These are phyloP conservation scores for Wickerhamomyces xylosicus DNA, from an alignment of 805 yeast genomes.

Conservation along the genomic window DNA sequence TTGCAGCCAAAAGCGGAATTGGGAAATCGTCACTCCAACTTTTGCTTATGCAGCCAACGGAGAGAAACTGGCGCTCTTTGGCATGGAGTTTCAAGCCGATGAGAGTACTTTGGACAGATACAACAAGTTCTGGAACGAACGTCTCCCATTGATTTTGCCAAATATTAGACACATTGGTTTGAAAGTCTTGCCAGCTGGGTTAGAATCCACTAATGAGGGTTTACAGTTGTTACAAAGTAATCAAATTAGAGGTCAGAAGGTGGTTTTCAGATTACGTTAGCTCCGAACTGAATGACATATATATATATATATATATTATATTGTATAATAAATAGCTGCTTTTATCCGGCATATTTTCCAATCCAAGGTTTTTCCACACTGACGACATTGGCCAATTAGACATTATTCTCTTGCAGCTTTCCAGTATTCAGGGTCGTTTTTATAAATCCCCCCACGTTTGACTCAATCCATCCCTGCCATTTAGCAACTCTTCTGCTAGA, in stretches of 20 bases:
- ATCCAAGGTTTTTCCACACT: too few species aligned
- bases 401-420: too few species aligned
- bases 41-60: conserved; percentile 30
- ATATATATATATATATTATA: too few species aligned
- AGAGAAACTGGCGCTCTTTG: conserved; percentile 23
- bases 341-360: too few species aligned
- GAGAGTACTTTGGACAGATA: conserved; percentile 17
- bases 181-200: conserved; percentile 21
- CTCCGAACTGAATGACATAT: too few species aligned
- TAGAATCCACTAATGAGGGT: conserved; percentile 26
- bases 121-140: conserved; percentile 19
- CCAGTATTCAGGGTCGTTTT: too few species aligned
- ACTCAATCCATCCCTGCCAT: too few species aligned
- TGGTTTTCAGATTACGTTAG: conserved; percentile 24
- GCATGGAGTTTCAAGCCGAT: conserved; percentile 18
- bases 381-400: too few species aligned
- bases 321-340: too few species aligned
- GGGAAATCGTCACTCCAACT: conserved; percentile 22
- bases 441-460: too few species aligned
- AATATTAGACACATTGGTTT: conserved; percentile 24
- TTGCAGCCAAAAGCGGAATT: conserved; percentile 22
- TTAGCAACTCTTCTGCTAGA: too few species aligned
- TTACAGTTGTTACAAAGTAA: conserved; percentile 25
- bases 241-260: conserved; percentile 34
- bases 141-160: conserved; percentile 16